These are phyloP conservation scores for Chrysosporium keratinophilum DNA, from an alignment of 2,329 filamentous ascomycete species.

Conservation along the genomic window DNA sequence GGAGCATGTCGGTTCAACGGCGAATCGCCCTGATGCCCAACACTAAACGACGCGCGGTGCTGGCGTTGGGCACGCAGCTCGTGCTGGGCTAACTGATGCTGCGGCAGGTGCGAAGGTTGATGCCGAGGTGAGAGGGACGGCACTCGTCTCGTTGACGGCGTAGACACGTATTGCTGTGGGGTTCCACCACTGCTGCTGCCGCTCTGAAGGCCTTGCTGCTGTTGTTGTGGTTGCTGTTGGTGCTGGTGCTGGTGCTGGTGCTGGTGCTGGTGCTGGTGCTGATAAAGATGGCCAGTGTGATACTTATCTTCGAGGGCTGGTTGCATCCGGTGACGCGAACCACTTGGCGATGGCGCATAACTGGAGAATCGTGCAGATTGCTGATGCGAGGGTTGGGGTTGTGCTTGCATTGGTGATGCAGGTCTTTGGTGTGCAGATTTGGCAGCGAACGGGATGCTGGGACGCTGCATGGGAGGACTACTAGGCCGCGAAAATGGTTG, in stretches of 20 bases:
- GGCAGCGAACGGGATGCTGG: constrained; percentile 7
- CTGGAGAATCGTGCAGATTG: neutral
- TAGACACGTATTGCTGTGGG: neutral
- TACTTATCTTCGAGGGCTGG: neutral
- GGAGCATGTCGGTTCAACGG: constrained; percentile 30
- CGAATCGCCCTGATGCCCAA: constrained; percentile 20
- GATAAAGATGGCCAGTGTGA: constrained; percentile 5
- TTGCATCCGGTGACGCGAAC: constrained; percentile 2
- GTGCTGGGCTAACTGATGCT: constrained; percentile 16
- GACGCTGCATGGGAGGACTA: constrained; percentile 11
- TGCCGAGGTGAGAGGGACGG: constrained; percentile 13
- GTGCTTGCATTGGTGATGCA: constrained; percentile 8
- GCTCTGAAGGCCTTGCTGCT: too few species aligned
- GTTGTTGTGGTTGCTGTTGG: too few species aligned
- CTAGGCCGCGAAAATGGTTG: constrained; percentile 8
- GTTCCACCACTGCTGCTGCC: neutral
- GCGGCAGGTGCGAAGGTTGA: constrained; percentile 15
- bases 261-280: constrained; percentile 3
- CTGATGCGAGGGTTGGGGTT: neutral
- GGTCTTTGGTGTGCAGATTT: constrained; percentile 10
- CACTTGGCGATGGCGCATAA: neutral
- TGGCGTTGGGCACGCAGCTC: constrained; percentile 17
- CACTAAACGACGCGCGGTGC: constrained; percentile 26
- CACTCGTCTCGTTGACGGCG: constrained; percentile 4
- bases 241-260: too few species aligned